Evolutionary conservation across 2,329 filamentous ascomycete genomes (phyloP).

Genomic region (Scopulariopsis brevicaulis): DNA sequence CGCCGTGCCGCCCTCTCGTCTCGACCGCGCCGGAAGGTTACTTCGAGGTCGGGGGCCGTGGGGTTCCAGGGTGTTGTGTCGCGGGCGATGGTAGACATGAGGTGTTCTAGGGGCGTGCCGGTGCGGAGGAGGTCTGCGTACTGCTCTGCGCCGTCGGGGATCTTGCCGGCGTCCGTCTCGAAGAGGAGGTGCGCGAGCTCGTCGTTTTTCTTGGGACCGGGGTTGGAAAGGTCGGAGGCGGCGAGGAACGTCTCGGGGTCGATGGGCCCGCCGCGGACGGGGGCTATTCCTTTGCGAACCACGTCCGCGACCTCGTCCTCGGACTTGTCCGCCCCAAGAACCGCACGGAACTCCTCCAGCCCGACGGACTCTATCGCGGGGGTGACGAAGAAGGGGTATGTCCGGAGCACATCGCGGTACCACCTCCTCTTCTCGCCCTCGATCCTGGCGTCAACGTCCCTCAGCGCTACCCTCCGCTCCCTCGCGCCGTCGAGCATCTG

Average conservation of each 20-base stretch:
- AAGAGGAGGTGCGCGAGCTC: slow-evolving; percentile 7
- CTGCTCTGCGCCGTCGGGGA: slow-evolving; percentile 5
- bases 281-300: slow-evolving; percentile 23
- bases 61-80: slow-evolving; percentile 18
- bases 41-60: slow-evolving; percentile 9
- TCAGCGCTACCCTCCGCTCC: slow-evolving; percentile 27
- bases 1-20: slow-evolving; percentile 3
- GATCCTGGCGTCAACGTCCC: slow-evolving; percentile 36
- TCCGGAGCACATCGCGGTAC: slow-evolving; percentile 34
- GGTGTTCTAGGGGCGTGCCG: slow-evolving; percentile 11
- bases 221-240: not conserved
- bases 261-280: slow-evolving; percentile 8
- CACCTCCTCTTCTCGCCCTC: slow-evolving; percentile 39
- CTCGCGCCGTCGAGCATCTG: slow-evolving; percentile 35
- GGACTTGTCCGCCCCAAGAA: slow-evolving; percentile 23
- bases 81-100: slow-evolving; percentile 17
- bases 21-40: slow-evolving; percentile 6
- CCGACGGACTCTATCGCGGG: slow-evolving; percentile 15
- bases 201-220: slow-evolving; percentile 3
- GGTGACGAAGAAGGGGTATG: slow-evolving; percentile 24
- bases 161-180: slow-evolving; percentile 1
- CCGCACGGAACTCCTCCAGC: slow-evolving; percentile 20
- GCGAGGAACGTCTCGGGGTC: slow-evolving; percentile 6
- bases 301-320: slow-evolving; percentile 22
- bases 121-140: slow-evolving; percentile 7